Evolutionary conservation across 2,329 filamentous ascomycete genomes (phyloP), one percentile per base, ranked within the genome.

Genomic region (Microdochium nivale): DNA sequence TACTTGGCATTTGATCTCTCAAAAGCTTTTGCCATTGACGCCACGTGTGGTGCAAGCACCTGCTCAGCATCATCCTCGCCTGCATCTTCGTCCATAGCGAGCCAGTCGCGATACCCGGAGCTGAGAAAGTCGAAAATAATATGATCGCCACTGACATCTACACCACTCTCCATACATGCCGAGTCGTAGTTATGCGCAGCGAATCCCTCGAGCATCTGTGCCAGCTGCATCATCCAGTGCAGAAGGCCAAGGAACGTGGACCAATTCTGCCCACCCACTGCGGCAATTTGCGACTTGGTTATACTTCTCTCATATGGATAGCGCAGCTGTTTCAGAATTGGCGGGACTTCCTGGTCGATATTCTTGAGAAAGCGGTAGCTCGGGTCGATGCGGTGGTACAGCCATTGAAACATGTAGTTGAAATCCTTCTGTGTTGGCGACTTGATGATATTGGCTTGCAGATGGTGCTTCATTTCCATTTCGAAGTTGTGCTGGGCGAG

Each of bases 191-290:
- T 83, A 53, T 90, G 86, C 51, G 74, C 69, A 1, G 81, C 75
- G 64, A 91, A 97, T 23, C 87, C 81, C 55, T 97, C 91, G 63
- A 97, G 81, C 86, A 97, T 95, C 59, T 92, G 86, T 3, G 90
- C 89, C 49, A 99, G 75, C 68, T 97, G 91, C 92, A 99, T 96
- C 84, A 99, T 92, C 94, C 94, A 99, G 71, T 99, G 91, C 49
- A 99, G 76, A 66, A 99, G 75, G 0, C 91, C 94, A 13, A 99
- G 75, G 62, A 99, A 97, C 0, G 90, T 94, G 55, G 87, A 87
- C 94, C 94, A 99, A 65, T 97, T 97, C 69, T 96, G 90, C 2
- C 91, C 92, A 58, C 94, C 94, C 0, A 97, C 94, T 2, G 95
- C 94, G 0, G 90, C 84, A 53, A 99, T 90, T 64, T 96, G 90